Conservation (phyloP, 2,329 filamentous ascomycete species). For the Coniochaeta hoffmannii region DNA sequence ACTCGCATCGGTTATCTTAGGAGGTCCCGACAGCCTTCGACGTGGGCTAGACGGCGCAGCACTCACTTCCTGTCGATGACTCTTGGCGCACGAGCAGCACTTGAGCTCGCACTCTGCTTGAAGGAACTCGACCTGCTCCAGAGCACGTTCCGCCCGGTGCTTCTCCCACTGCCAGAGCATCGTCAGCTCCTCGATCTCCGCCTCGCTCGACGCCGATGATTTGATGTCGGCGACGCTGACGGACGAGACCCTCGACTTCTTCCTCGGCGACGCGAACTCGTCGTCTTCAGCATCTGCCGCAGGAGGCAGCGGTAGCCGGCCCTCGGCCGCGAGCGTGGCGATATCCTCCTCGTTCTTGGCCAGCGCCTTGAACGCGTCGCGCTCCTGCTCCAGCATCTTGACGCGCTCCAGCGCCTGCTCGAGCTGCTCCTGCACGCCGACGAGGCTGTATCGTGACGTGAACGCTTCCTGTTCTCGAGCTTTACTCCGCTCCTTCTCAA, state of each 20-base stretch:
- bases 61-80: conserved; percentile 21
- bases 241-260: conserved; percentile 35
- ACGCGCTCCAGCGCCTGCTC: conserved; percentile 55
- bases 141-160: conserved; percentile 58
- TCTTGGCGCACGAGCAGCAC: conserved; percentile 54
- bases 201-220: conserved; percentile 47
- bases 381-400: conserved; percentile 63
- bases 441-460: conserved; percentile 56
- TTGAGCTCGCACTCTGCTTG: conserved; percentile 66
- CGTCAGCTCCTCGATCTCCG: conserved; percentile 51
- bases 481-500: conserved; percentile 55
- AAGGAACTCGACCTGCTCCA: conserved; percentile 69
- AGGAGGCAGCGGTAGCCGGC: conserved; percentile 56
- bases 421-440: conserved; percentile 59
- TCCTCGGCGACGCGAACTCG: conserved; percentile 56
- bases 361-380: conserved; percentile 64
- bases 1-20: conserved; percentile 31
- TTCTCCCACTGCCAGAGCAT: conserved; percentile 47
- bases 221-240: conserved; percentile 41
- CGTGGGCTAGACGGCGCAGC: conserved; percentile 20
- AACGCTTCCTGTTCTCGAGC: conserved; percentile 64
- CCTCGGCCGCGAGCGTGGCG: conserved; percentile 64
- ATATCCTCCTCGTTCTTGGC: conserved; percentile 65
- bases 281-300: conserved; percentile 38
- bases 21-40: conserved; percentile 25